Percentiles rank a stretch among this genome's conserved stretches.
Conservation (phyloP, 1,139 yeast species). For the Saccharomyces hybrid region DNA sequence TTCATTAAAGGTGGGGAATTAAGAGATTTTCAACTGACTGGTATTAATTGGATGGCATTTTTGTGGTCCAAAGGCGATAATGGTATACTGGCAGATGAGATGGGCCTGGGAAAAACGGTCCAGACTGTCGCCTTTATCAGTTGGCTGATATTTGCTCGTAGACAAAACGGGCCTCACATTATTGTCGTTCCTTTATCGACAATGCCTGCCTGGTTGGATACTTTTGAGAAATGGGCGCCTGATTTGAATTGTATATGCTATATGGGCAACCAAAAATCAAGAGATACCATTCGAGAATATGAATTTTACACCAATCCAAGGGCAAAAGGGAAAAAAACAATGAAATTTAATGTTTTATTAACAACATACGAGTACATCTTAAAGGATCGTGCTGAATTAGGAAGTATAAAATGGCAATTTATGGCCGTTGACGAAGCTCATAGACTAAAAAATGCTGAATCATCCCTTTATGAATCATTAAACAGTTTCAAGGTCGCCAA, state of each 20-base stretch:
- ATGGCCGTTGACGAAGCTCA: constrained; percentile 99
- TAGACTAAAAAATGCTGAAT: constrained; percentile 87
- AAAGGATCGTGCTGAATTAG: constrained; percentile 76
- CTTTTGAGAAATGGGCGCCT: constrained; percentile 96
- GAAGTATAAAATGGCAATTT: constrained; percentile 87
- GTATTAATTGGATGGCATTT: constrained; percentile 99
- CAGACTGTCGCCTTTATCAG: constrained; percentile 93
- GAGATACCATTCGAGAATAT: constrained; percentile 72
- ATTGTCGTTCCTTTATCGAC: constrained; percentile 96
- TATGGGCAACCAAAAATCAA: constrained; percentile 84
- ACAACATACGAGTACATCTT: constrained; percentile 95
- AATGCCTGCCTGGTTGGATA: constrained; percentile 98
- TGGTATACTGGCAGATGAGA: constrained; percentile 97
- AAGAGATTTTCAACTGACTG: constrained; percentile 95
- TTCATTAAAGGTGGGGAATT: constrained; percentile 88
- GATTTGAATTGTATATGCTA: constrained; percentile 91
- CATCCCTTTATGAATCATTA: constrained; percentile 55
- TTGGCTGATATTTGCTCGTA: constrained; percentile 70
- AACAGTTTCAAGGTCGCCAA: constrained; percentile 76
- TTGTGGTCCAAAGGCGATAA: constrained; percentile 96
- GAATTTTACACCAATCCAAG: constrained; percentile 66
- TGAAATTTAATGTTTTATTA: constrained; percentile 78
- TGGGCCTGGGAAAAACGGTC: constrained; percentile 98
- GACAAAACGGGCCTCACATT: constrained; percentile 94
- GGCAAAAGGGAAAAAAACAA: constrained; percentile 42